Conservation (phyloP, 108 stramenopile genomes). For the Skeletonema potamos region DNA sequence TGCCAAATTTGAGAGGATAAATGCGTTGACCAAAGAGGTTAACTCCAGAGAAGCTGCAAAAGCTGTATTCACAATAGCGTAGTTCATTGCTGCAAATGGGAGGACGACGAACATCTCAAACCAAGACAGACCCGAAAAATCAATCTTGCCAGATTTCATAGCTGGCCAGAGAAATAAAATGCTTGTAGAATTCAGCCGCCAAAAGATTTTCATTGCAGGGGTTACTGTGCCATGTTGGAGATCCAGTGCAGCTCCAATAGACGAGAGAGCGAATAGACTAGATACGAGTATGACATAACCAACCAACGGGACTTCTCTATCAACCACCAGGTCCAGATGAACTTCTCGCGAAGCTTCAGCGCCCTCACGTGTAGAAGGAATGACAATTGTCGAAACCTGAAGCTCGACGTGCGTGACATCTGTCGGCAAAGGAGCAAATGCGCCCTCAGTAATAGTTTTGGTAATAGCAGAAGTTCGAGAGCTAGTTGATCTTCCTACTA, state of each 20-base stretch:
- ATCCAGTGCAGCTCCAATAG: slow-evolving; percentile 54
- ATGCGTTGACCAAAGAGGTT: slow-evolving; percentile 65
- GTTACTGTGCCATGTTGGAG: slow-evolving; percentile 50
- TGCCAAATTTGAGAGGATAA: slow-evolving; percentile 44
- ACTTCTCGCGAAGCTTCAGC: slow-evolving; percentile 5
- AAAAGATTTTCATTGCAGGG: slow-evolving; percentile 55
- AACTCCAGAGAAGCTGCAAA: slow-evolving; percentile 55
- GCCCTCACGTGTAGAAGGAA: neutral
- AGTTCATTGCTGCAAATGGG: slow-evolving; percentile 43
- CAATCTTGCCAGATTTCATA: slow-evolving; percentile 39
- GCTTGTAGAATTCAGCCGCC: slow-evolving; percentile 53
- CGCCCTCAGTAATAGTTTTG: slow-evolving; percentile 7
- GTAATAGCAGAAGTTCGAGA: slow-evolving; percentile 11
- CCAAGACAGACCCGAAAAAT: slow-evolving; percentile 35
- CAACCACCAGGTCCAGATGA: slow-evolving; percentile 36
- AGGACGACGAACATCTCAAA: slow-evolving; percentile 17
- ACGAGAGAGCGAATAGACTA: slow-evolving; percentile 57
- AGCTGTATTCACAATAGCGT: slow-evolving; percentile 38
- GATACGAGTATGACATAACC: slow-evolving; percentile 52
- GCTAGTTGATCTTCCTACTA: slow-evolving; percentile 4
- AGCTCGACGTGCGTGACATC: slow-evolving; percentile 41
- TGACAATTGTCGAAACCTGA: slow-evolving; percentile 21
- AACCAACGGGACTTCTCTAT: slow-evolving; percentile 36
- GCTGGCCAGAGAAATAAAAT: slow-evolving; percentile 35
- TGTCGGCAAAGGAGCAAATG: slow-evolving; percentile 30